phyloP scores from a whole-genome alignment of 2,329 filamentous ascomycete genomes.

The Colletotrichum chrysophilum region DNA sequence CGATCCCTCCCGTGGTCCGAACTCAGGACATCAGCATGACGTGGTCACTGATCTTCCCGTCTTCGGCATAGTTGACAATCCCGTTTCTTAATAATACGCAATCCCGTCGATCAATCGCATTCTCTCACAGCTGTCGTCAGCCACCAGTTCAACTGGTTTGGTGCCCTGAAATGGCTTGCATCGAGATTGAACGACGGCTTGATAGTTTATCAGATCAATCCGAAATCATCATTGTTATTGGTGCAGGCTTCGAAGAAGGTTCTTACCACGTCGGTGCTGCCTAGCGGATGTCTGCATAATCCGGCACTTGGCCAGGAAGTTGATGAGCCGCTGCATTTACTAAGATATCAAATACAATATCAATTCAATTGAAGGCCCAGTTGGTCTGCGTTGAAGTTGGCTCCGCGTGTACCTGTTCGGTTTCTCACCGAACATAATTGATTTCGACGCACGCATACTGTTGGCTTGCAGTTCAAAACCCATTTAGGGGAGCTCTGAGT shows the following conservation, averaged over 20 bases:
- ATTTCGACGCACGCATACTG: background rate
- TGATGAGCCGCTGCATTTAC: background rate
- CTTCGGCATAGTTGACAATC: background rate
- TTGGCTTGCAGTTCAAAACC: background rate
- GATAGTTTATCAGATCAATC: background rate
- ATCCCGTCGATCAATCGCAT: background rate
- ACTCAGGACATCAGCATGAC: background rate
- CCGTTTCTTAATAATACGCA: background rate
- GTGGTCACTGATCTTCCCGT: background rate
- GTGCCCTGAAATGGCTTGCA: background rate
- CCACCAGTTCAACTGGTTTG: background rate
- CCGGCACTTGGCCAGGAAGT: background rate
- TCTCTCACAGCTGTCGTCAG: background rate
- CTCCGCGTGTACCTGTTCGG: background rate
- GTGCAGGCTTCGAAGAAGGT: background rate
- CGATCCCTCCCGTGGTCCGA: background rate
- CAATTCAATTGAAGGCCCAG: background rate
- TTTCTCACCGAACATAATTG: background rate
- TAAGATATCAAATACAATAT: background rate
- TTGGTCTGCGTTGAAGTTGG: background rate
- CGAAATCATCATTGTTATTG: background rate
- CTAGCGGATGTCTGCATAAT: background rate
- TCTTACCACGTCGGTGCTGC: background rate
- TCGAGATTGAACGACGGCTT: background rate
- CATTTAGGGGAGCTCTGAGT: background rate